Conservation (phyloP, 345 rosid genomes). For the Combretum micranthum region DNA sequence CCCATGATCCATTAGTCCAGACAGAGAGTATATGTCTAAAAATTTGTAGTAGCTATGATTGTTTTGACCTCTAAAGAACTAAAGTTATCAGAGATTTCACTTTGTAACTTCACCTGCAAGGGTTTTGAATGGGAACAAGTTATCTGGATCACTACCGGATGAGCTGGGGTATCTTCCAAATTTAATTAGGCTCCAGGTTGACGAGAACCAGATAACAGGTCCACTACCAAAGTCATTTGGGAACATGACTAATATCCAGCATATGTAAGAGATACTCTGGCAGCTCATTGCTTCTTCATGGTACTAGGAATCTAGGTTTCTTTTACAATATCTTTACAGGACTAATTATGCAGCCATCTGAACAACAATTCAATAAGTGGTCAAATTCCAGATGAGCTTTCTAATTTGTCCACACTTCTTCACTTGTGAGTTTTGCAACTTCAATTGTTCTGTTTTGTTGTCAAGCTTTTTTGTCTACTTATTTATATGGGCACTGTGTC, state of each 20-base stretch:
- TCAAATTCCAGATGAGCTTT: conserved; percentile 62
- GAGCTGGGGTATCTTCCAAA: conserved; percentile 63
- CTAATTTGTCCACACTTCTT: conserved; percentile 47
- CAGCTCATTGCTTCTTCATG: conserved; percentile 8
- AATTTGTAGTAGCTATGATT: background rate
- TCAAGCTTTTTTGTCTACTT: conserved; percentile 2
- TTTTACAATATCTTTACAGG: conserved; percentile 6
- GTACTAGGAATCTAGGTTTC: conserved; percentile 1
- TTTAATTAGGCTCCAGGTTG: conserved; percentile 68
- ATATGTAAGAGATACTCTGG: conserved; percentile 53
- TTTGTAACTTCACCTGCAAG: conserved; percentile 25
- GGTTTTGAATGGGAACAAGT: conserved; percentile 85
- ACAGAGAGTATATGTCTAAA: background rate
- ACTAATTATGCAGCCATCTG: conserved; percentile 64
- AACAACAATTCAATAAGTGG: conserved; percentile 84
- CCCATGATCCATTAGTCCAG: background rate
- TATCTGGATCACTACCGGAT: conserved; percentile 75
- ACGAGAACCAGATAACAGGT: conserved; percentile 71
- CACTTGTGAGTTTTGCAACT: conserved; percentile 67
- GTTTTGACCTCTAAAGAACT: background rate
- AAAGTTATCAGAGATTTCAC: background rate
- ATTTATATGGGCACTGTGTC: background rate
- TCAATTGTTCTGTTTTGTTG: conserved; percentile 3
- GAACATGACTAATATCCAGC: conserved; percentile 45
- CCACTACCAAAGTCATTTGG: conserved; percentile 68